phyloP scores from a whole-genome alignment of 441 rosid species.

The Pelargonium myrrhifolium region DNA sequence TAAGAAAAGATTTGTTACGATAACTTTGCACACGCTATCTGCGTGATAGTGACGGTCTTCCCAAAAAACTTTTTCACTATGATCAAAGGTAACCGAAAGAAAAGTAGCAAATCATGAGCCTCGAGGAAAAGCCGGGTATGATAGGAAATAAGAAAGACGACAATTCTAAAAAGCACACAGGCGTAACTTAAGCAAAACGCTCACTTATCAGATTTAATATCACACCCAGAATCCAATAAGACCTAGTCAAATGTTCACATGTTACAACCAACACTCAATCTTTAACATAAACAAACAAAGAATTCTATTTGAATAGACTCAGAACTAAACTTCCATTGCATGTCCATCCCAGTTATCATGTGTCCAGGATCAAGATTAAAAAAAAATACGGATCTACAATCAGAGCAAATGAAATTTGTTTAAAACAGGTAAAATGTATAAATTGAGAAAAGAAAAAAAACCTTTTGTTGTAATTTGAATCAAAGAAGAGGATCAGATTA shows the following conservation, averaged over 20 bases:
- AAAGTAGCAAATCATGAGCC: not conserved
- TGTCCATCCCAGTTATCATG: not conserved
- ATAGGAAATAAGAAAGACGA: not conserved
- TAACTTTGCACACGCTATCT: not conserved
- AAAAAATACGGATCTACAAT: not conserved
- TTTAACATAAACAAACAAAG: not conserved
- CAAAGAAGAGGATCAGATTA: not conserved
- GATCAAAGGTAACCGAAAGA: not conserved
- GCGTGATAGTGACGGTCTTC: not conserved
- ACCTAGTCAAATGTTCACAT: slow-evolving; percentile 2
- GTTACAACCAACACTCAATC: not conserved
- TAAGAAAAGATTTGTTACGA: not conserved
- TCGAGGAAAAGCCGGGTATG: not conserved
- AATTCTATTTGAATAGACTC: too few relatives aligned
- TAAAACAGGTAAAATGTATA: not conserved
- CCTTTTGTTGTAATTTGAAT: not conserved
- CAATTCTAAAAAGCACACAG: not conserved
- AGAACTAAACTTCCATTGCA: not conserved
- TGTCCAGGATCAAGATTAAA: not conserved
- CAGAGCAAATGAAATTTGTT: not conserved
- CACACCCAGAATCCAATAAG: not conserved
- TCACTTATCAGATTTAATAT: not conserved
- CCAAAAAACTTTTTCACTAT: not conserved
- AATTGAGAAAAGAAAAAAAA: not conserved
- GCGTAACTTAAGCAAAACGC: not conserved